Conservation (phyloP, 2,329 filamentous ascomycete species). For the Allantophomopsis cytisporea region DNA sequence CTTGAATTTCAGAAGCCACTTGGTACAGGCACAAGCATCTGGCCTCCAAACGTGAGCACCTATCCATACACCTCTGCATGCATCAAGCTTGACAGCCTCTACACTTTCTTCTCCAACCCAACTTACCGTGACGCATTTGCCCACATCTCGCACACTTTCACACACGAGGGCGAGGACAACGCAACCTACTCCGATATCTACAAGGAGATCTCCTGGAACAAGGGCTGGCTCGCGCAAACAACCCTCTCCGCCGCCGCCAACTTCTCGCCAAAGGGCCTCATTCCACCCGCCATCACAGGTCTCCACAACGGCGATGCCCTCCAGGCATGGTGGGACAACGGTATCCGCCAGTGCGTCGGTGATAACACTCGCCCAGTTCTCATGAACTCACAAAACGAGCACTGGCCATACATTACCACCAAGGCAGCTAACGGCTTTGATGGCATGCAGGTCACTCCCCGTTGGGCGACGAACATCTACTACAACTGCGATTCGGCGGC, state of each 20-base stretch:
- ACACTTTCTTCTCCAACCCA: slow-evolving; percentile 37
- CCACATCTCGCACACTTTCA: slow-evolving; percentile 49
- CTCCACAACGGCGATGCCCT: slow-evolving; percentile 48
- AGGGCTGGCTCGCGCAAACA: slow-evolving; percentile 40
- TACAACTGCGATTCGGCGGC: slow-evolving; percentile 30
- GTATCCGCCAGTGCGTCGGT: slow-evolving; percentile 42
- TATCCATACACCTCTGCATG: slow-evolving; percentile 22
- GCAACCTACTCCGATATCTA: slow-evolving; percentile 41
- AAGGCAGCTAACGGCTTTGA: slow-evolving; percentile 35
- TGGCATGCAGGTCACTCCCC: slow-evolving; percentile 44
- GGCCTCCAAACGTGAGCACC: slow-evolving; percentile 21
- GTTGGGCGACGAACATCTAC: slow-evolving; percentile 49
- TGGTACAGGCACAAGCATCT: slow-evolving; percentile 33
- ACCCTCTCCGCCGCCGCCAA: slow-evolving; percentile 29
- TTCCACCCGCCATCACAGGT: slow-evolving; percentile 49
- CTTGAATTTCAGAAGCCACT: slow-evolving; percentile 31
- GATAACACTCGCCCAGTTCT: slow-evolving; percentile 44
- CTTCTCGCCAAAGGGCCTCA: slow-evolving; percentile 38
- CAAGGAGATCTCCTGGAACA: slow-evolving; percentile 46
- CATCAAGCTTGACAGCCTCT: slow-evolving; percentile 31
- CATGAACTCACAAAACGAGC: slow-evolving; percentile 26
- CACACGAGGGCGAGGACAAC: slow-evolving; percentile 43
- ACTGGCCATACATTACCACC: slow-evolving; percentile 41
- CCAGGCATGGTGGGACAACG: slow-evolving; percentile 40
- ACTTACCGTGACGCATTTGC: slow-evolving; percentile 37